These are phyloP conservation scores for Claviceps purpurea DNA, from an alignment of 2,329 filamentous ascomycete species.

Conservation along the genomic window DNA sequence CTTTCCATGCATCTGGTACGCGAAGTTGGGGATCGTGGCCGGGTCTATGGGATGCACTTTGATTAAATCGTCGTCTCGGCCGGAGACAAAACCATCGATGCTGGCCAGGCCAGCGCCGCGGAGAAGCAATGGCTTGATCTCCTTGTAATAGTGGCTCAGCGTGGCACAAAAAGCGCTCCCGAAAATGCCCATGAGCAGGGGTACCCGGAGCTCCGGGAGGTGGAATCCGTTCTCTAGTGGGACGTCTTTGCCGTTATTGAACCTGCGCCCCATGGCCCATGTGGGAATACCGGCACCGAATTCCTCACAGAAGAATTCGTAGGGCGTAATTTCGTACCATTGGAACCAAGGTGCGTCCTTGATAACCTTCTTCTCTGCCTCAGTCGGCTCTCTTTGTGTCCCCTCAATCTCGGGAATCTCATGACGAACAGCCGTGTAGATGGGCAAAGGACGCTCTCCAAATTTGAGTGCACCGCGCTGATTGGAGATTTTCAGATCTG, in stretches of 20 bases:
- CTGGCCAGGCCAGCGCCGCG: slow-evolving; percentile 61
- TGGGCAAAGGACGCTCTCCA: slow-evolving; percentile 76
- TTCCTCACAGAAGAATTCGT: slow-evolving; percentile 92
- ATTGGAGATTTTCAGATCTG: slow-evolving; percentile 82
- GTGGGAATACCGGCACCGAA: slow-evolving; percentile 84
- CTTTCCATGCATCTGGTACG: slow-evolving; percentile 62
- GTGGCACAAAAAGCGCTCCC: slow-evolving; percentile 95
- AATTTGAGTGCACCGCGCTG: slow-evolving; percentile 64
- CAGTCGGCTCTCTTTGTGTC: slow-evolving; percentile 13
- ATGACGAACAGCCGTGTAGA: slow-evolving; percentile 90
- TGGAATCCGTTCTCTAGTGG: slow-evolving; percentile 50
- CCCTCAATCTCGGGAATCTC: slow-evolving; percentile 61
- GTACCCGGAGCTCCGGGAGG: slow-evolving; percentile 71
- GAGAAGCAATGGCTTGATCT: slow-evolving; percentile 71
- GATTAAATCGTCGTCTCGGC: slow-evolving; percentile 68
- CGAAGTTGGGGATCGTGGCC: slow-evolving; percentile 80
- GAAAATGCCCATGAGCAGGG: slow-evolving; percentile 85
- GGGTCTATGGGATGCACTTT: slow-evolving; percentile 94
- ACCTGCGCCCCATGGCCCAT: slow-evolving; percentile 80
- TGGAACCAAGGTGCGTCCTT: slow-evolving; percentile 81
- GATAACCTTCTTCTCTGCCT: slow-evolving; percentile 29
- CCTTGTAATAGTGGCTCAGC: slow-evolving; percentile 88
- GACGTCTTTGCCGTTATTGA: slow-evolving; percentile 48
- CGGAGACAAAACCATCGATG: slow-evolving; percentile 72
- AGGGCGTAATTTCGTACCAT: slow-evolving; percentile 93